Conservation (phyloP, 2,329 filamentous ascomycete species). For the Phoma herbarum region DNA sequence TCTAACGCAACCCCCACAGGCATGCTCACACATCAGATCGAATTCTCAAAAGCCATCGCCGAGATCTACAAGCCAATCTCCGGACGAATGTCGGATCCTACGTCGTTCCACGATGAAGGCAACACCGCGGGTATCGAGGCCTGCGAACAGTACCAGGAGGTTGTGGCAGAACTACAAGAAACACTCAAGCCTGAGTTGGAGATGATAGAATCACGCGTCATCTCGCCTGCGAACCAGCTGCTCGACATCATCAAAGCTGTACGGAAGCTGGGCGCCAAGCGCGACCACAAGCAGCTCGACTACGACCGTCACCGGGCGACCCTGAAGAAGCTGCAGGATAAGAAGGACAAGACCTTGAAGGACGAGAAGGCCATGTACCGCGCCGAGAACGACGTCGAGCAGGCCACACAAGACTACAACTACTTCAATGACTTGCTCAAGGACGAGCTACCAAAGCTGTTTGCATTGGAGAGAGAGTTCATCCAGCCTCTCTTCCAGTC, state of each 20-base stretch:
- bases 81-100: conserved; percentile 91
- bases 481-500: conserved; percentile 97
- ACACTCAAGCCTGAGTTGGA: conserved; percentile 91
- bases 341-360: conserved; percentile 95
- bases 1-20: conserved; percentile 55
- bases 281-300: conserved; percentile 97
- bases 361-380: conserved; percentile 98
- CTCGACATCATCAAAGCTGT: conserved; percentile 95
- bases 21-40: conserved; percentile 97
- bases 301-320: conserved; percentile 86
- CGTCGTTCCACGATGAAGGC: conserved; percentile 80
- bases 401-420: conserved; percentile 93
- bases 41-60: conserved; percentile 94
- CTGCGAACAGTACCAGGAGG: conserved; percentile 93
- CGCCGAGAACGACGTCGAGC: conserved; percentile 88
- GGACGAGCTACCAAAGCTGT: conserved; percentile 92
- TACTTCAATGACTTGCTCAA: conserved; percentile 98
- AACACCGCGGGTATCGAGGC: conserved; percentile 93
- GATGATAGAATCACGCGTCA: conserved; percentile 93
- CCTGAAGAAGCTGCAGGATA: conserved; percentile 95
- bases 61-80: conserved; percentile 99
- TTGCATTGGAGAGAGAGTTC: conserved; percentile 88
- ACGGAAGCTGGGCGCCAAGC: conserved; percentile 85
- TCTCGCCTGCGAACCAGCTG: conserved; percentile 91
- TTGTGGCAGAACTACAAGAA: conserved; percentile 89